phyloP scores from a whole-genome alignment of 1,284 basidiomycete species.

The Sporisorium sorghi region DNA sequence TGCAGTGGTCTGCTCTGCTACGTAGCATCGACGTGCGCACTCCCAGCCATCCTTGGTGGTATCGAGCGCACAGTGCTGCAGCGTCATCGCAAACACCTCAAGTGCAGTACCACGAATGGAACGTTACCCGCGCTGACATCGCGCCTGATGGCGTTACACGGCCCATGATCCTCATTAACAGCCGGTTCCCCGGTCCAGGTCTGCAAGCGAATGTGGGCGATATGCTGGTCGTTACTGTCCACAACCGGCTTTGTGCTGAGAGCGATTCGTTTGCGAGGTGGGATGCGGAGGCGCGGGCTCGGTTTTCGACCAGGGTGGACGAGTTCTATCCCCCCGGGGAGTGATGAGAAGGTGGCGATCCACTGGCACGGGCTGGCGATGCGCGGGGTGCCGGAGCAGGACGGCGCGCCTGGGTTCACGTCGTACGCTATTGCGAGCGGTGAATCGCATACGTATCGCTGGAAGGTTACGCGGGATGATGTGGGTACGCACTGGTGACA shows the following conservation, averaged over 20 bases:
- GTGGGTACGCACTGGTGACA: constrained; percentile 71
- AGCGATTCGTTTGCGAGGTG: constrained; percentile 12
- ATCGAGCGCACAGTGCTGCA: not conserved
- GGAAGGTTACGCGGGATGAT: constrained; percentile 34
- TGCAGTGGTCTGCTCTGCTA: constrained; percentile 10
- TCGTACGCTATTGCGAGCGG: constrained; percentile 57
- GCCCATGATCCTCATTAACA: constrained; percentile 50
- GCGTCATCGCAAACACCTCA: constrained; percentile 1
- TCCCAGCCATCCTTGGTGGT: not conserved
- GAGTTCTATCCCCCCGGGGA: constrained; percentile 9
- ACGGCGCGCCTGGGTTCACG: constrained; percentile 52
- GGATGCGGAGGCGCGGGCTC: constrained; percentile 2
- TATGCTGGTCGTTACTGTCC: constrained; percentile 41
- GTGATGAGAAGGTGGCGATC: constrained; percentile 19
- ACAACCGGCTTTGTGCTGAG: constrained; percentile 36
- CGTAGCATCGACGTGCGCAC: not conserved
- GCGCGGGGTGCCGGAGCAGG: constrained; percentile 44
- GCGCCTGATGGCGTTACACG: constrained; percentile 46
- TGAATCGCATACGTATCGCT: constrained; percentile 25
- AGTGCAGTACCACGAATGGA: constrained; percentile 42
- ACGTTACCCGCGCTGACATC: constrained; percentile 27
- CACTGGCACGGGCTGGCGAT: constrained; percentile 63
- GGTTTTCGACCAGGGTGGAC: constrained; percentile 12
- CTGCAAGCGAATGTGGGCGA: constrained; percentile 54
- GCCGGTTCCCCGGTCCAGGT: constrained; percentile 36